phyloP scores from a whole-genome alignment of 2,329 filamentous ascomycete species.

The Fusarium paranaense region DNA sequence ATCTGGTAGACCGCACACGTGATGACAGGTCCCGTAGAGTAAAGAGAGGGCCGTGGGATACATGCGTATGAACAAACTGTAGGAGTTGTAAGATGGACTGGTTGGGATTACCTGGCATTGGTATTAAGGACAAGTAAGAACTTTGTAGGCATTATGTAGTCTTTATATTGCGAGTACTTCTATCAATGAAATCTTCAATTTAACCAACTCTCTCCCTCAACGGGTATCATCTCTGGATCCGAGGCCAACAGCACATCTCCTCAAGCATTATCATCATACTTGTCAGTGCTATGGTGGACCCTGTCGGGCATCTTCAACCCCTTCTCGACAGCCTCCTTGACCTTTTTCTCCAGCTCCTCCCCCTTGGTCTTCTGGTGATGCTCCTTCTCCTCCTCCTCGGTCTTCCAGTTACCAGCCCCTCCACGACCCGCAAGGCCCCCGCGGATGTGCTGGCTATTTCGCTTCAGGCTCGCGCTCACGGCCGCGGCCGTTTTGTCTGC shows the following conservation, averaged over 20 bases:
- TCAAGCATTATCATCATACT: conserved; percentile 8
- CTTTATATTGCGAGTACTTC: neutral
- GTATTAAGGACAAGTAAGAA: neutral
- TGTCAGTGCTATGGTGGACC: conserved; percentile 51
- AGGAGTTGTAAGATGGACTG: neutral
- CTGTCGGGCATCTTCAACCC: conserved; percentile 60
- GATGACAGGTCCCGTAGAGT: neutral
- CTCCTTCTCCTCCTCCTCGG: conserved; percentile 40
- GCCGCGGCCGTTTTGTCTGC: conserved; percentile 50
- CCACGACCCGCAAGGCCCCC: conserved; percentile 58
- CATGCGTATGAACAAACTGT: neutral
- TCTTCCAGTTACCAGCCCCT: conserved; percentile 68
- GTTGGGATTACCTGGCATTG: neutral
- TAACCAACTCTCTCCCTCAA: neutral
- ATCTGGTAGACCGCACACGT: conserved; percentile 2
- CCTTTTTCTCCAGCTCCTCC: conserved; percentile 56
- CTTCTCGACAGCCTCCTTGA: conserved; percentile 60
- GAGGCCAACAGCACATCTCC: neutral
- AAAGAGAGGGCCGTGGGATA: neutral
- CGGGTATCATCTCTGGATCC: neutral
- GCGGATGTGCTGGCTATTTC: conserved; percentile 32
- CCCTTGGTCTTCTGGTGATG: conserved; percentile 43
- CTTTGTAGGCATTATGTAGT: neutral
- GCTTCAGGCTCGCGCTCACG: conserved; percentile 47
- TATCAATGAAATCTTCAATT: neutral